Conservation (phyloP, 2,329 filamentous ascomycete species). For the Ophiostoma sp. region DNA sequence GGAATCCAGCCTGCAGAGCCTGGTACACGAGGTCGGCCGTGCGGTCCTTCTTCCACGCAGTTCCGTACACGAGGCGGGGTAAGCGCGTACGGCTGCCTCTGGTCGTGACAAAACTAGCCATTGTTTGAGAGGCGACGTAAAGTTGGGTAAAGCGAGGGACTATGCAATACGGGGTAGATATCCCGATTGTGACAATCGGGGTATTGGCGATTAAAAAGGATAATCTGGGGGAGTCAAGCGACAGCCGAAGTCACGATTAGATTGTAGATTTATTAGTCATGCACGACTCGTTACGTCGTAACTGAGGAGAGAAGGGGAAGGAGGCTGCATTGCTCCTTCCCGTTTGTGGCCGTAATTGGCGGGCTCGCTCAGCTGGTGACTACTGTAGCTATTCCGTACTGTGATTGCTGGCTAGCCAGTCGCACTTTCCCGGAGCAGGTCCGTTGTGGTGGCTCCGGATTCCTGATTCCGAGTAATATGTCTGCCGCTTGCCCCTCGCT, state of each 20-base stretch:
- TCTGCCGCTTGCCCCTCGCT: neutral
- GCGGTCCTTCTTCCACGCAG: constrained; percentile 74
- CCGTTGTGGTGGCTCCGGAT: constrained; percentile 1
- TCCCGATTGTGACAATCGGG: neutral
- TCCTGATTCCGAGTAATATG: neutral
- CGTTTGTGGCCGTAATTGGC: neutral
- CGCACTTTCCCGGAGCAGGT: neutral
- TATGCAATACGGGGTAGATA: neutral
- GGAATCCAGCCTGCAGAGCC: constrained; percentile 65
- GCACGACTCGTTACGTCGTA: neutral
- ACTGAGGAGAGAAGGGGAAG: neutral
- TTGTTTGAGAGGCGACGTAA: neutral
- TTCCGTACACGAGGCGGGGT: constrained; percentile 65
- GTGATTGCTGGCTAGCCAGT: neutral
- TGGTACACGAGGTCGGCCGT: constrained; percentile 63
- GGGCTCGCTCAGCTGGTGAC: neutral
- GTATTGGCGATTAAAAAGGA: constrained; percentile 4
- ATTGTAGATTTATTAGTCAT: neutral
- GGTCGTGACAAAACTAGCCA: constrained; percentile 27
- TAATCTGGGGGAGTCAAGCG: neutral
- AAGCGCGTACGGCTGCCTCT: constrained; percentile 36
- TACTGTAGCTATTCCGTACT: no score
- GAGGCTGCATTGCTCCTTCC: neutral
- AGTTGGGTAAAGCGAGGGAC: neutral
- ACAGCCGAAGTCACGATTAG: neutral